These are phyloP conservation scores for Metschnikowia bowlesiae DNA, from an alignment of 805 yeast species.

Conservation along the genomic window DNA sequence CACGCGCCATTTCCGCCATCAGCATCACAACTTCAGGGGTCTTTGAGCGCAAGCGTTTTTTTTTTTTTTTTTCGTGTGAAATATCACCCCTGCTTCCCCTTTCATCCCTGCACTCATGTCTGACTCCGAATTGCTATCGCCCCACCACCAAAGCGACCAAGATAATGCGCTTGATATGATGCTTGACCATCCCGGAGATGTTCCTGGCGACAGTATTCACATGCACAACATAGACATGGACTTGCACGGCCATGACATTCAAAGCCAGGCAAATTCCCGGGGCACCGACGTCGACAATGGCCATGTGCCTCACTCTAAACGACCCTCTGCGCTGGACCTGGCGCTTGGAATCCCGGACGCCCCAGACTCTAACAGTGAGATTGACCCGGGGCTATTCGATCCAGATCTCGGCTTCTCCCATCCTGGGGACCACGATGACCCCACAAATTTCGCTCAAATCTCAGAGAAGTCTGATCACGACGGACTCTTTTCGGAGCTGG, in stretches of 20 bases:
- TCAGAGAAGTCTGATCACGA: not conserved
- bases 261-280: not conserved
- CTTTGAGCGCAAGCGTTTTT: not conserved
- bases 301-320: not conserved
- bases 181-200: slow-evolving; percentile 1
- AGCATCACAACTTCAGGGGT: not conserved
- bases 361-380: not conserved
- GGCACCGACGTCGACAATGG: not conserved
- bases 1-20: not conserved
- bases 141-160: slow-evolving; percentile 9
- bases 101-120: slow-evolving; percentile 8
- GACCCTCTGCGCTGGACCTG: not conserved
- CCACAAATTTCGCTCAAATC: not conserved
- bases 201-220: slow-evolving; percentile 3
- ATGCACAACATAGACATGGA: slow-evolving; percentile 14
- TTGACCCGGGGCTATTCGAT: slow-evolving; percentile 1
- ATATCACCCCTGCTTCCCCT: not conserved
- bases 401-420: slow-evolving; percentile 5
- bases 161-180: slow-evolving; percentile 2
- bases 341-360: not conserved
- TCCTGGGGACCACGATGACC: slow-evolving; percentile 3
- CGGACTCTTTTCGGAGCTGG: slow-evolving; percentile 1
- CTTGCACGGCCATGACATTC: not conserved
- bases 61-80: not conserved
- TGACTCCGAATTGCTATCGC: slow-evolving; percentile 14